Evolutionary conservation across 306 rosid genomes (phyloP).

Genomic region (Purshia tridentata): DNA sequence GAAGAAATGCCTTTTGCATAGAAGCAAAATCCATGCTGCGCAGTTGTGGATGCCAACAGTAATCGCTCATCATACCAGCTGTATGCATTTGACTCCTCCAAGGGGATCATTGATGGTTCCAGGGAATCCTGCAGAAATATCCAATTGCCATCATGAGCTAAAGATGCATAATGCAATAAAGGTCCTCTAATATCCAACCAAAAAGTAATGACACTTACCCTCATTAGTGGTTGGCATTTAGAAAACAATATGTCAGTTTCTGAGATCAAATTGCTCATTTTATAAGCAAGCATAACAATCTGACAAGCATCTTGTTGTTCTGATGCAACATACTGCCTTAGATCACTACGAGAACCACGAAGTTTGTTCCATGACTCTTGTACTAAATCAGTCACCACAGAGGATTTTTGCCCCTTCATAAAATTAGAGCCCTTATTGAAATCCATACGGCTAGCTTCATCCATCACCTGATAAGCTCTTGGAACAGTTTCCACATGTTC

Average conservation of each 20-base stretch:
- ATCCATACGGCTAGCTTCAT: slow-evolving; percentile 60
- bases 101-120: slow-evolving; percentile 45
- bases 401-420: slow-evolving; percentile 38
- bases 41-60: slow-evolving; percentile 61
- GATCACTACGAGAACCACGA: slow-evolving; percentile 43
- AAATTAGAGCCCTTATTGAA: slow-evolving; percentile 27
- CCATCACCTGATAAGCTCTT: slow-evolving; percentile 41
- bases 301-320: slow-evolving; percentile 47
- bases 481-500: slow-evolving; percentile 40
- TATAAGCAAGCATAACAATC: slow-evolving; percentile 56
- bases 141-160: slow-evolving; percentile 25
- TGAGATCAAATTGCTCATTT: slow-evolving; percentile 65
- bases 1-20: slow-evolving; percentile 52
- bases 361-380: slow-evolving; percentile 66
- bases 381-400: slow-evolving; percentile 35
- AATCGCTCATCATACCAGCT: slow-evolving; percentile 56
- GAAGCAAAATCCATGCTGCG: slow-evolving; percentile 76
- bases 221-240: slow-evolving; percentile 40
- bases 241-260: slow-evolving; percentile 62
- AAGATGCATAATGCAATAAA: slow-evolving; percentile 9
- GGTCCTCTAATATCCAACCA: slow-evolving; percentile 5
- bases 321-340: slow-evolving; percentile 45
- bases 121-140: slow-evolving; percentile 54
- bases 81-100: slow-evolving; percentile 48
- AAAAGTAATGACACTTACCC: slow-evolving; percentile 46